Evolutionary conservation across 805 yeast genomes (phyloP).

Genomic region (Limtongia smithiae): DNA sequence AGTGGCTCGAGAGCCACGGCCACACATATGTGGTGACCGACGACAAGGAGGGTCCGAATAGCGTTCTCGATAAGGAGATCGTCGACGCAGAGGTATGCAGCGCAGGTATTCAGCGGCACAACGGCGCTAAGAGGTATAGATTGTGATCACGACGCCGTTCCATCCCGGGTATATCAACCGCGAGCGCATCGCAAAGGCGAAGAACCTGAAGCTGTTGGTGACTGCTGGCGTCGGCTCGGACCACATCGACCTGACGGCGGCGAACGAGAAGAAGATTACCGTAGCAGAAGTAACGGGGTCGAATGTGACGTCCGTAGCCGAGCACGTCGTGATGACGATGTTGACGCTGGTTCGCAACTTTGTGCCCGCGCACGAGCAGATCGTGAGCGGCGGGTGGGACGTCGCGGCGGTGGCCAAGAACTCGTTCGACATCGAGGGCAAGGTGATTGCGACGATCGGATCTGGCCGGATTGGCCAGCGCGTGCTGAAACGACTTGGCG

Average conservation of each 20-base stretch:
- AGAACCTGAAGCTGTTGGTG: constrained; percentile 62
- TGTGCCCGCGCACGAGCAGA: constrained; percentile 73
- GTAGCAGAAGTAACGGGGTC: constrained; percentile 82
- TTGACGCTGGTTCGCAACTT: constrained; percentile 69
- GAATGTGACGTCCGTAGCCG: constrained; percentile 76
- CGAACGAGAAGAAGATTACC: constrained; percentile 58
- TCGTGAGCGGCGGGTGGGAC: constrained; percentile 62
- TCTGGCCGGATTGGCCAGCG: constrained; percentile 79
- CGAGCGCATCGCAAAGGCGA: constrained; percentile 65
- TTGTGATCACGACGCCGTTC: constrained; percentile 78
- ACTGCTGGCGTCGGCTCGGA: constrained; percentile 88
- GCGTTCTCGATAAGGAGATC: constrained; percentile 60
- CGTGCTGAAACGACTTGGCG: constrained; percentile 64
- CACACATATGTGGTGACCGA: constrained; percentile 63
- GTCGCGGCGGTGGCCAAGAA: constrained; percentile 73
- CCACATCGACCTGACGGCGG: constrained; percentile 69
- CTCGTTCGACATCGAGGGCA: constrained; percentile 70
- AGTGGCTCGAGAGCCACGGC: constrained; percentile 62
- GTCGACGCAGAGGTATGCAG: constrained; percentile 57
- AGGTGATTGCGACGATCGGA: constrained; percentile 75
- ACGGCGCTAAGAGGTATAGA: too few relatives aligned
- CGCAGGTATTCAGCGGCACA: too few relatives aligned
- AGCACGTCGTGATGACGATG: constrained; percentile 73
- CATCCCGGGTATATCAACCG: constrained; percentile 72
- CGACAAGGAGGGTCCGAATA: constrained; percentile 61